phyloP scores from a whole-genome alignment of 495 filamentous ascomycete species.

The Xylaria palmicola region DNA sequence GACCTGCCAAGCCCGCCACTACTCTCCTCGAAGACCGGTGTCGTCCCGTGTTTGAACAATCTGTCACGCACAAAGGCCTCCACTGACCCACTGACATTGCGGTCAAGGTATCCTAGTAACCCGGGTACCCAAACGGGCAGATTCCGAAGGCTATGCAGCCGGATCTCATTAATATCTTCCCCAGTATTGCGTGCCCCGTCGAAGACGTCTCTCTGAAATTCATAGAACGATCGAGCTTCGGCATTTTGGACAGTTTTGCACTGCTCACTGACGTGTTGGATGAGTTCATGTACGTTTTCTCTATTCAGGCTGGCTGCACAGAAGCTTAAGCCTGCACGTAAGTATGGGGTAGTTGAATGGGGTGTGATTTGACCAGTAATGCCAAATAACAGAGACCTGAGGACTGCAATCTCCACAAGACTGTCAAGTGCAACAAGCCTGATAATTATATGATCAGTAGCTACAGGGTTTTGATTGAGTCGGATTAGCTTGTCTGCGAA shows the following conservation, averaged over 20 bases:
- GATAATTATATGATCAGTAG: constrained; percentile 45
- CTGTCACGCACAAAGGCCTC: constrained; percentile 56
- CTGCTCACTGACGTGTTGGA: constrained; percentile 36
- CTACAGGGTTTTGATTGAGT: constrained; percentile 46
- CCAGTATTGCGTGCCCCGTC: constrained; percentile 29
- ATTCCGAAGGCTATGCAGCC: constrained; percentile 42
- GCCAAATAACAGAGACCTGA: constrained; percentile 28
- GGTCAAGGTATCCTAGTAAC: constrained; percentile 63
- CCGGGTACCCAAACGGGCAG: constrained; percentile 67
- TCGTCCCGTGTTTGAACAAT: constrained; percentile 49
- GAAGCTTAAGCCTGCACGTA: constrained; percentile 37
- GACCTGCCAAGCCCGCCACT: constrained; percentile 24
- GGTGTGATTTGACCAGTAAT: constrained; percentile 37
- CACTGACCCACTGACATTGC: constrained; percentile 51
- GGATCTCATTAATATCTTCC: constrained; percentile 27
- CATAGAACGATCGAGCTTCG: constrained; percentile 44
- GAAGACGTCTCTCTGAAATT: constrained; percentile 40
- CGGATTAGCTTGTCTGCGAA: constrained; percentile 52
- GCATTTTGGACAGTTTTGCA: constrained; percentile 38
- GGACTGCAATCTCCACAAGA: constrained; percentile 36
- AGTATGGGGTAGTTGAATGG: constrained; percentile 35
- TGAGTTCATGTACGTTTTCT: constrained; percentile 30
- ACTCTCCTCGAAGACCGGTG: constrained; percentile 27
- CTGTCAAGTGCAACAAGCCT: constrained; percentile 38
- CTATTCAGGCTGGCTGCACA: constrained; percentile 30